Conservation (phyloP, 169 alveolate genomes). For the Eimeria maxima region DNA sequence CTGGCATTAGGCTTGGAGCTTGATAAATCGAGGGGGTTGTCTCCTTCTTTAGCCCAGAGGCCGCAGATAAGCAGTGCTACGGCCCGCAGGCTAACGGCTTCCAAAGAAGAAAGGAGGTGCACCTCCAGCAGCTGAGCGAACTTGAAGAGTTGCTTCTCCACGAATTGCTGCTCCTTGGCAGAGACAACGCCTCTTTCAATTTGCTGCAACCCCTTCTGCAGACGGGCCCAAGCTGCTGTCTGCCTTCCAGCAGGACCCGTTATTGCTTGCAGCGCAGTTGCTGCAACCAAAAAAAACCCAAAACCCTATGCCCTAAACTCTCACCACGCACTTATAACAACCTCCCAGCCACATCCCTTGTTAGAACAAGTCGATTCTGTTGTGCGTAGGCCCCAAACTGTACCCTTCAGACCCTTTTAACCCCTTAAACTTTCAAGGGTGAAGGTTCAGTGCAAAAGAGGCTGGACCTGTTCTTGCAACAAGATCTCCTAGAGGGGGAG, state of each 20-base stretch:
- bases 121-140: not conserved
- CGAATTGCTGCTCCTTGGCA: not conserved
- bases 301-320: conserved; percentile 29
- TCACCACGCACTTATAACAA: not conserved
- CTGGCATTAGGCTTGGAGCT: not conserved
- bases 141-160: not conserved
- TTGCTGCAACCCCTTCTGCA: not conserved
- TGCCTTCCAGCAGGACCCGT: conserved; percentile 18
- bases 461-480: not conserved
- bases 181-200: not conserved
- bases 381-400: too few relatives aligned
- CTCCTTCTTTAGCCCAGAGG: conserved; percentile 44
- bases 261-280: not conserved
- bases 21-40: not conserved
- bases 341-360: too few relatives aligned
- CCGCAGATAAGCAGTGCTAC: not conserved
- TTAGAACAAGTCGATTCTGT: too few relatives aligned
- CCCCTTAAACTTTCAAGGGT: not conserved
- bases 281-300: not conserved
- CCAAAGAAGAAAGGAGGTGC: not conserved
- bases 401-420: not conserved
- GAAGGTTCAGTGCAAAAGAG: not conserved
- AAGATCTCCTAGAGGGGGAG: not conserved
- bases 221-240: not conserved
- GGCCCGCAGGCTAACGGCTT: not conserved